Conservation (phyloP, 2,329 filamentous ascomycete species). For the Malbranchea zuffiana region DNA sequence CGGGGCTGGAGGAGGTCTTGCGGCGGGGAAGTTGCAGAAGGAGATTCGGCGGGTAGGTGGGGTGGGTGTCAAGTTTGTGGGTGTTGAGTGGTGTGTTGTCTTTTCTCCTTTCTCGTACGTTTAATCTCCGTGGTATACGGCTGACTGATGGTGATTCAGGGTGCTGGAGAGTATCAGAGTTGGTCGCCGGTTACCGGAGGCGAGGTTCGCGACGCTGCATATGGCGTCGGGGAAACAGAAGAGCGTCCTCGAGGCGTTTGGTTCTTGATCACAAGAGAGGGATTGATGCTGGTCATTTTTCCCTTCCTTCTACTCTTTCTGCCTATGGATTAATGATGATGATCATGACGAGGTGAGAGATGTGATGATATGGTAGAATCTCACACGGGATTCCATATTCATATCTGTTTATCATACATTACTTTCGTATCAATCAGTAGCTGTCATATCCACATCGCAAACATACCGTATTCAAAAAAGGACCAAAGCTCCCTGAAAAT, state of each 20-base stretch:
- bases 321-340: not conserved
- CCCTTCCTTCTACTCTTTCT: not conserved
- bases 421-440: too few relatives aligned
- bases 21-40: conserved; percentile 67
- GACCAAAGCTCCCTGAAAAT: too few relatives aligned
- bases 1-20: conserved; percentile 64
- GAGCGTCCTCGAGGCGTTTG: conserved; percentile 50
- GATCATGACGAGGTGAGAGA: too few relatives aligned
- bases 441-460: too few relatives aligned
- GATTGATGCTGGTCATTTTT: not conserved
- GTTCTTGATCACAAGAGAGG: too few relatives aligned
- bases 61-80: conserved; percentile 64
- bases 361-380: too few relatives aligned
- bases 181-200: conserved; percentile 63
- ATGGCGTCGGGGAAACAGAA: conserved; percentile 51
- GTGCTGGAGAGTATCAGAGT: conserved; percentile 72
- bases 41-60: conserved; percentile 61
- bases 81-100: conserved; percentile 59
- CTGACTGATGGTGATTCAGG: conserved; percentile 42
- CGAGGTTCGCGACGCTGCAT: conserved; percentile 55
- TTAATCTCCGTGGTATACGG: conserved; percentile 1
- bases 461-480: too few relatives aligned
- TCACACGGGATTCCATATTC: too few relatives aligned
- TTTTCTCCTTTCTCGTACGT: conserved; percentile 6
- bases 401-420: too few relatives aligned